Evolutionary conservation across 257 asterid species (phyloP), one percentile per base, ranked within the genome.

Genomic region (Gentiana macrophylla): DNA sequence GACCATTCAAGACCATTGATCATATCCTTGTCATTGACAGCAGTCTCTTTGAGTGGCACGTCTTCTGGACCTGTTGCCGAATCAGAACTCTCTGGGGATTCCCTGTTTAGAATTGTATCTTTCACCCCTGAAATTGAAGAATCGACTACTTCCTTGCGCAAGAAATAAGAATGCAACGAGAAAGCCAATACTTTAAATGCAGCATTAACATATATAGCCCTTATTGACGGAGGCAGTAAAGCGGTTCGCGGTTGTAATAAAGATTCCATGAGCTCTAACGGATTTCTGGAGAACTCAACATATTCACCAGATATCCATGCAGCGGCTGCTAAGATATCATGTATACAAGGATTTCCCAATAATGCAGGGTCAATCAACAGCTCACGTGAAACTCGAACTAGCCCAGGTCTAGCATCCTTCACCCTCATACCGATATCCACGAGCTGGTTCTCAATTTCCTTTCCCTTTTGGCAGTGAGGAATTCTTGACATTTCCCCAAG

Each of bases 371-470:
- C 98, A 72, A 87, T 84, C 70, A 91, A 81, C 61, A 87, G 77
- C 35, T 78, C 83, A 64, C 98, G 95, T 52, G 86, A 77, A 78
- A 91, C 84, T 9, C 61, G 82, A 68, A 91, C 94, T 67, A 91
- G 96, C 71, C 77, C 80, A 32, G 68, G 67, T 67, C 98, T 84
- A 70, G 84, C 98, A 76, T 91, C 98, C 73, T 77, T 83, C 57
- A 91, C 98, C 82, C 98, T 81, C 86, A 84, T 80, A 60, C 94
- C 94, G 57, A 91, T 83, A 77, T 91, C 98, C 49, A 87, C 74
- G 68, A 91, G 81, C 74, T 91, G 98, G 53, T 36, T 60, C 73
- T 80, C 92, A 37, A 91, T 87, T 67, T 81, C 95, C 50, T 52
- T 66, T 65, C 98, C 98, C 72, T 73, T 87, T 65, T 84, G 94